Conservation (phyloP, 1,284 basidiomycete genomes). For the Papiliotrema terrestris region DNA sequence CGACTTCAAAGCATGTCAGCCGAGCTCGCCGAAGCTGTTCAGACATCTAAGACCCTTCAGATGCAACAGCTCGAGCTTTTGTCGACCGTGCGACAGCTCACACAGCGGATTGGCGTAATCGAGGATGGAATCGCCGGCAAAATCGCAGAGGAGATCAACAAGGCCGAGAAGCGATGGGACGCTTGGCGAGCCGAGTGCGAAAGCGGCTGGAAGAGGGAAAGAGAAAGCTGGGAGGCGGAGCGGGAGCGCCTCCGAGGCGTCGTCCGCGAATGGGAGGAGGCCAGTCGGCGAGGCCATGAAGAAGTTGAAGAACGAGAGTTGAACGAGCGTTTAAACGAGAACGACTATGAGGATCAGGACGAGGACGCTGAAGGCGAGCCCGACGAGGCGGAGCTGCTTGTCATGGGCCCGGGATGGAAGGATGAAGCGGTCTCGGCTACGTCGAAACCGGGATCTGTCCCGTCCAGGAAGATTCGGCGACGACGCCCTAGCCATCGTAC, state of each 20-base stretch:
- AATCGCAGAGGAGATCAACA: constrained; percentile 52
- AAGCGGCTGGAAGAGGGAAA: constrained; percentile 70
- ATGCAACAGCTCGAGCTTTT: constrained; percentile 75
- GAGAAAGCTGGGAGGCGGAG: constrained; percentile 78
- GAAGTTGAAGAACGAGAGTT: constrained; percentile 49
- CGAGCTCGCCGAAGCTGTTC: constrained; percentile 74
- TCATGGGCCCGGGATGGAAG: constrained; percentile 4
- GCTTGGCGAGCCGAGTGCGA: constrained; percentile 58
- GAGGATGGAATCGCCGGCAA: constrained; percentile 52
- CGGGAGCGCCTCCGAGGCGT: constrained; percentile 69
- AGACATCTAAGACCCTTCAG: constrained; percentile 69
- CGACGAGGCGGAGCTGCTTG: constrained; percentile 9
- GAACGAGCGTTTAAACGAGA: constrained; percentile 41
- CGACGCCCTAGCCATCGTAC: constrained; percentile 34
- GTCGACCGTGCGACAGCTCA: constrained; percentile 69
- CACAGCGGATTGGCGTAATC: constrained; percentile 54
- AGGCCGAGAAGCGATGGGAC: constrained; percentile 70
- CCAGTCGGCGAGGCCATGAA: constrained; percentile 51
- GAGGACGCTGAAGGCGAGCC: constrained; percentile 21
- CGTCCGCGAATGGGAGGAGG: constrained; percentile 76
- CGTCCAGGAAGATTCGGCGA: constrained; percentile 22
- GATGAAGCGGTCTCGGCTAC: background rate
- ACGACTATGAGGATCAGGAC: constrained; percentile 34
- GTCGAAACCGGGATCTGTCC: background rate
- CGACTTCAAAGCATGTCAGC: constrained; percentile 67